These are phyloP conservation scores for Crithidia expoeki DNA, from an alignment of 208 protist species.

Conservation along the genomic window DNA sequence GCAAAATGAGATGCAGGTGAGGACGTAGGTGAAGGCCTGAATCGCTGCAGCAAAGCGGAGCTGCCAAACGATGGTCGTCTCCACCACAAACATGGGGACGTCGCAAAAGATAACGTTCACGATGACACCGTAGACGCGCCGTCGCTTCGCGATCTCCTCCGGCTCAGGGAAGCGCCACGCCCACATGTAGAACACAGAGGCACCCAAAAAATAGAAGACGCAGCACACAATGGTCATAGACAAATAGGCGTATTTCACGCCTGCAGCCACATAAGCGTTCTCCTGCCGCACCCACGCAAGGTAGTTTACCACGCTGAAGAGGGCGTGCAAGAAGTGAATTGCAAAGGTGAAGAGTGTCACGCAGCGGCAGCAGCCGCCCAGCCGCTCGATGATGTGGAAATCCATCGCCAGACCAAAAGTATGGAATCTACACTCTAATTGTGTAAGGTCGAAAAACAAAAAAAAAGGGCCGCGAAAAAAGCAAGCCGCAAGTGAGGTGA, in stretches of 20 bases:
- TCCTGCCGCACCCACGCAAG: constrained; percentile 66
- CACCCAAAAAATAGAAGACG: constrained; percentile 67
- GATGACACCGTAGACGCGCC: constrained; percentile 77
- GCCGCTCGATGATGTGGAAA: constrained; percentile 53
- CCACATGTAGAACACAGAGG: constrained; percentile 92
- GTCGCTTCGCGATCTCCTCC: constrained; percentile 83
- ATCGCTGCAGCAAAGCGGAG: constrained; percentile 60
- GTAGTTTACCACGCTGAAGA: constrained; percentile 78
- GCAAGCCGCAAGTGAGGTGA: too few species aligned
- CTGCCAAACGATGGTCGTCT: constrained; percentile 74
- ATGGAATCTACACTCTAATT: background rate
- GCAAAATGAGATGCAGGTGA: constrained; percentile 72
- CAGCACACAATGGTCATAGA: constrained; percentile 66
- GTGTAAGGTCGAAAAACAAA: background rate
- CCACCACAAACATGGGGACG: constrained; percentile 81
- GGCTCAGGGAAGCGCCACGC: constrained; percentile 89
- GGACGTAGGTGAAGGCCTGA: constrained; percentile 69
- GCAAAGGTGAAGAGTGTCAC: constrained; percentile 73
- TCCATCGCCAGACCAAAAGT: constrained; percentile 18
- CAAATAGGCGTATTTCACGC: constrained; percentile 61
- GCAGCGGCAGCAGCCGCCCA: constrained; percentile 64
- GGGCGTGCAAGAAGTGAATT: constrained; percentile 81
- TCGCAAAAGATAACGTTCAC: constrained; percentile 84
- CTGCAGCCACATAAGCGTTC: constrained; percentile 19
- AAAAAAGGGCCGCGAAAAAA: too few species aligned